phyloP scores from a whole-genome alignment of 2,329 filamentous ascomycete genomes.

The Botryotinia convoluta region DNA sequence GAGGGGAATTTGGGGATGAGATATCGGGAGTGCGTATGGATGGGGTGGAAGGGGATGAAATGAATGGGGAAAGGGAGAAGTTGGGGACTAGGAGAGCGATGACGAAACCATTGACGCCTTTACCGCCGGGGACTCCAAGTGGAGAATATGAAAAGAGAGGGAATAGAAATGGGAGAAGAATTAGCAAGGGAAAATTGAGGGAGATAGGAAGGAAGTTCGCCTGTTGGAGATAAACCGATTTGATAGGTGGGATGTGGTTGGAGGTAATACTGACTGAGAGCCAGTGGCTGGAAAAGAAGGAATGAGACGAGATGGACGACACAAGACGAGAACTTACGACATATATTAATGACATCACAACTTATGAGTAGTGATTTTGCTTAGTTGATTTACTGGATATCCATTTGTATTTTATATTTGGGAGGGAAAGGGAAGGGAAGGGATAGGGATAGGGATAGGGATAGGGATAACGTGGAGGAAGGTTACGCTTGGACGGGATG shows the following conservation, averaged over 20 bases:
- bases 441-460: neutral
- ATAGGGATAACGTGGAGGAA: neutral
- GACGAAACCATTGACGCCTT: constrained; percentile 13
- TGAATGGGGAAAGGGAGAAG: neutral
- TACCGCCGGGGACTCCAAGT: neutral
- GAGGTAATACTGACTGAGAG: neutral
- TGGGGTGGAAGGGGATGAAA: constrained; percentile 17
- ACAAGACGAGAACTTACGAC: neutral
- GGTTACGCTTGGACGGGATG: neutral
- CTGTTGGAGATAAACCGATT: constrained; percentile 24
- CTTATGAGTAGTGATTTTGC: neutral
- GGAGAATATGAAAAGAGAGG: neutral
- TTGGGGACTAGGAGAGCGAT: constrained; percentile 9
- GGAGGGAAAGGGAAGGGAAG: neutral
- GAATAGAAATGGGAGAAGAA: neutral
- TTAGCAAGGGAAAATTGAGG: neutral
- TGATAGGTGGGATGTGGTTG: neutral
- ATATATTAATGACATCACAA: constrained; percentile 6
- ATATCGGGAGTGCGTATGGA: neutral
- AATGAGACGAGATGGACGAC: neutral
- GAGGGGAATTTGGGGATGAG: neutral
- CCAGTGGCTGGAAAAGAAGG: neutral
- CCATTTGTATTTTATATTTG: neutral
- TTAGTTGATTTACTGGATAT: constrained; percentile 1
- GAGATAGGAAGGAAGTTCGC: constrained; percentile 20